Evolutionary conservation across 495 filamentous ascomycete genomes (phyloP).

Genomic region (Xylaria grammica): DNA sequence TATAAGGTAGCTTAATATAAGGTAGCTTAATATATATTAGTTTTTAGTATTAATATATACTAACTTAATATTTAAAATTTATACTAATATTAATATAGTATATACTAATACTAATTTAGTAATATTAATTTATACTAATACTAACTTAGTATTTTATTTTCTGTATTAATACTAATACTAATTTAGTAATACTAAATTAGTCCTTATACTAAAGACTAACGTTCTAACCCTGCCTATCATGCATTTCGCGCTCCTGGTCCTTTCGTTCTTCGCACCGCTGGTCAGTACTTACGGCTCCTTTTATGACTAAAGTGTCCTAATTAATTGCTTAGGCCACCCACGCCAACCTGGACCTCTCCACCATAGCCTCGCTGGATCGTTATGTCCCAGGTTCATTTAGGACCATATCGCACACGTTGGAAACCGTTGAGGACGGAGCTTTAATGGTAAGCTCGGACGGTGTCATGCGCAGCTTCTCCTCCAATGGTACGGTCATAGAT

Average conservation of each 20-base stretch:
- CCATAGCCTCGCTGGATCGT: slow-evolving; percentile 5
- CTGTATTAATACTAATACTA: too few relatives aligned
- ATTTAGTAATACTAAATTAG: too few relatives aligned
- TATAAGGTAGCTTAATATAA: too few relatives aligned
- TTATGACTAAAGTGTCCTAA: slow-evolving; percentile 2
- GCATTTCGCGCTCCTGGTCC: slow-evolving; percentile 3
- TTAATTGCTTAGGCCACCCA: not conserved
- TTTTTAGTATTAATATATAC: too few relatives aligned
- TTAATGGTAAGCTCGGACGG: slow-evolving; percentile 7
- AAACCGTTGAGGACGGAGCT: slow-evolving; percentile 7
- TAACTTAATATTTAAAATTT: too few relatives aligned
- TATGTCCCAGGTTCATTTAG: slow-evolving; percentile 4
- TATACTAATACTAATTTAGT: too few relatives aligned
- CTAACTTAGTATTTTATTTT: too few relatives aligned
- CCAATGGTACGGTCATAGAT: slow-evolving; percentile 3
- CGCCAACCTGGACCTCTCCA: slow-evolving; percentile 5
- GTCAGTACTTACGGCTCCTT: not conserved
- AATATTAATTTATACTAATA: too few relatives aligned
- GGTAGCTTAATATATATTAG: too few relatives aligned
- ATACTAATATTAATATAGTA: too few relatives aligned
- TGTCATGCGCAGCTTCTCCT: slow-evolving; percentile 10
- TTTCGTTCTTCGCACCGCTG: slow-evolving; percentile 4
- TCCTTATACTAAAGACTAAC: too few relatives aligned
- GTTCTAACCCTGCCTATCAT: too few relatives aligned
- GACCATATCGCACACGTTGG: slow-evolving; percentile 9